phyloP scores from a whole-genome alignment of 1,284 basidiomycete genomes.

The Phlebopus sp. region DNA sequence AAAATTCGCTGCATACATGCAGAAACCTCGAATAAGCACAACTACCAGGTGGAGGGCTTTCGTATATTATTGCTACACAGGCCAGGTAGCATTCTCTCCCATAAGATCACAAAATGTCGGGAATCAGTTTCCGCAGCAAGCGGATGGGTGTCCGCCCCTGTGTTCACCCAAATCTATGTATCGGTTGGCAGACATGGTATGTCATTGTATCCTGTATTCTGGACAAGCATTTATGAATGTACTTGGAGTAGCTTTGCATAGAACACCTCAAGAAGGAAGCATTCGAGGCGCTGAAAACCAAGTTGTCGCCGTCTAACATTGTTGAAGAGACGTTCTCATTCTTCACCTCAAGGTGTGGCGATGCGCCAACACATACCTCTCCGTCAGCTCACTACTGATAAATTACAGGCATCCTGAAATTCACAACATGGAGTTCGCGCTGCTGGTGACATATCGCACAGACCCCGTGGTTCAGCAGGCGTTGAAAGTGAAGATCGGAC shows the following conservation, averaged over 20 bases:
- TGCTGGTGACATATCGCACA: conserved; percentile 1
- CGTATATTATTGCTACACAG: conserved; percentile 10
- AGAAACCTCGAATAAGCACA: no score
- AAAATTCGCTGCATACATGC: no score
- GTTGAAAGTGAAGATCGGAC: neutral
- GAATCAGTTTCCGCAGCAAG: neutral
- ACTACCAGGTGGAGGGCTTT: conserved; percentile 7
- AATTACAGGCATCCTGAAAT: conserved; percentile 3
- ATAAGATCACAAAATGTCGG: conserved; percentile 2
- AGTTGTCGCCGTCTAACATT: conserved; percentile 10
- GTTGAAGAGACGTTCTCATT: conserved; percentile 12
- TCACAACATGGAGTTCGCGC: conserved; percentile 2
- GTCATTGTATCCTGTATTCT: neutral
- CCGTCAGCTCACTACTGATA: no score
- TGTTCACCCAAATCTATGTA: conserved; percentile 11
- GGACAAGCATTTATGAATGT: neutral
- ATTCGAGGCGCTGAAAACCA: conserved; percentile 5
- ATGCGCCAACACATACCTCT: neutral
- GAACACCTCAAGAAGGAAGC: conserved; percentile 1
- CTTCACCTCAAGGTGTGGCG: conserved; percentile 11
- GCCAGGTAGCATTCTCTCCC: conserved; percentile 3
- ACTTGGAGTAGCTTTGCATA: neutral
- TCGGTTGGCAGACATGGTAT: conserved; percentile 2
- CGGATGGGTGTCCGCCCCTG: neutral
- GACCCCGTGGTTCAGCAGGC: conserved; percentile 1